These are phyloP conservation scores for Nakazawaea peltata DNA, from an alignment of 805 yeast species.

Conservation along the genomic window DNA sequence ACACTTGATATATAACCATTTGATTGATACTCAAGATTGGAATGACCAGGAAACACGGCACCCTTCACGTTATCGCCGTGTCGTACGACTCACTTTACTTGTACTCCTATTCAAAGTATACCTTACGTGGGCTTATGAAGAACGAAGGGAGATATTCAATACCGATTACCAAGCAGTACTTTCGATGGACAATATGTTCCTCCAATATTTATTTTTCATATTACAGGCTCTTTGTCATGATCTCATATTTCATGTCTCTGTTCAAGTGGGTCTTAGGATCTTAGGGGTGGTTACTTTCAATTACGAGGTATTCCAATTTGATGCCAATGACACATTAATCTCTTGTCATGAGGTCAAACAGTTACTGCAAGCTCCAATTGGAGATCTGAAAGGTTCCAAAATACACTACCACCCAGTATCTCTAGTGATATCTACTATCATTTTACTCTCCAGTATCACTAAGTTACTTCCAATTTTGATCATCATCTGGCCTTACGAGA, in stretches of 20 bases:
- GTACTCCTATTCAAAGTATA: slow-evolving; percentile 81
- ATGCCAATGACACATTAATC: neutral
- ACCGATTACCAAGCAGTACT: slow-evolving; percentile 20
- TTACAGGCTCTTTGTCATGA: slow-evolving; percentile 42
- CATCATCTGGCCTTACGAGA: slow-evolving; percentile 95
- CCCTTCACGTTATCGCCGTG: neutral
- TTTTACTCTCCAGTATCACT: slow-evolving; percentile 69
- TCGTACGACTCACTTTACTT: slow-evolving; percentile 46
- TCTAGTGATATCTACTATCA: slow-evolving; percentile 53
- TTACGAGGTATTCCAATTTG: slow-evolving; percentile 5
- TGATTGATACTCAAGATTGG: slow-evolving; percentile 20
- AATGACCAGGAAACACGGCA: neutral
- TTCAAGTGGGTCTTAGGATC: slow-evolving; percentile 17
- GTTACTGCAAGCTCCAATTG: neutral
- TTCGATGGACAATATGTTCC: slow-evolving; percentile 26
- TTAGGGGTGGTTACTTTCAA: neutral
- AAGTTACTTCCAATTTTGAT: slow-evolving; percentile 85
- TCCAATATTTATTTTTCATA: slow-evolving; percentile 53
- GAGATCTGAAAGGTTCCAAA: neutral
- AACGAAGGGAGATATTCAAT: slow-evolving; percentile 43
- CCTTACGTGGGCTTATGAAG: slow-evolving; percentile 87
- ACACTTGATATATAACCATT: slow-evolving; percentile 74
- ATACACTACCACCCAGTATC: slow-evolving; percentile 6
- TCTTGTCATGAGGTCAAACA: neutral
- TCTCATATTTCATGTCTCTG: slow-evolving; percentile 27